Conservation (phyloP, 495 filamentous ascomycete genomes). For the Xylaria acuta region DNA sequence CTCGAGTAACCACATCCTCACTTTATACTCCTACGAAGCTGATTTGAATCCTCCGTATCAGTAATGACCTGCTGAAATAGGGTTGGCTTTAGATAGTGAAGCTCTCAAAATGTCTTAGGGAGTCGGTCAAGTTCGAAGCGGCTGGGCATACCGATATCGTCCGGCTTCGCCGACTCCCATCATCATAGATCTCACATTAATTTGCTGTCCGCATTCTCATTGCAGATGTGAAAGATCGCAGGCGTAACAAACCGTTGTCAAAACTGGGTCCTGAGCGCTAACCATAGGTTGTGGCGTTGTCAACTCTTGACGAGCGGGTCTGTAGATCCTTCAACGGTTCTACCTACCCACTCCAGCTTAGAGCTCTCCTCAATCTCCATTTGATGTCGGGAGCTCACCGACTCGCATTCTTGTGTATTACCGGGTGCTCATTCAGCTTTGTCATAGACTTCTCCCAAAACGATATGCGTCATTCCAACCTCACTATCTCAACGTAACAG, state of each 20-base stretch:
- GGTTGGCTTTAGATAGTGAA: background rate
- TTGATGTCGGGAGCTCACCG: slow-evolving; percentile 4
- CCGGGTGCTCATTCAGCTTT: background rate
- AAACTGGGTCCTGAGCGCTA: background rate
- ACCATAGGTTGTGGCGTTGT: background rate
- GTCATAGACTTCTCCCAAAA: background rate
- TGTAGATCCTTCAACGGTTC: background rate
- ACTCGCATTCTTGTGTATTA: background rate
- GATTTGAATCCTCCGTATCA: background rate
- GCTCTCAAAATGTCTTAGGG: background rate
- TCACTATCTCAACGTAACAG: background rate
- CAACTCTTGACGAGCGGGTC: background rate
- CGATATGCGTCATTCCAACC: background rate
- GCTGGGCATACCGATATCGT: background rate
- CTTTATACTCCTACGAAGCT: background rate
- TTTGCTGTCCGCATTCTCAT: background rate
- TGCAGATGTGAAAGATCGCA: too few relatives aligned
- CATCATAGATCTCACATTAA: background rate
- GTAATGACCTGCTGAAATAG: slow-evolving; percentile 3
- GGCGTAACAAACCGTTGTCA: background rate
- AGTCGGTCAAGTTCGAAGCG: background rate
- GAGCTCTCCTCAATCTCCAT: background rate
- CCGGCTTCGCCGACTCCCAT: background rate
- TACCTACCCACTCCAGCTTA: slow-evolving; percentile 3
- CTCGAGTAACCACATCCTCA: background rate